Evolutionary conservation across 2,329 filamentous ascomycete genomes (phyloP).

Genomic region (Pseudogymnoascus sp.): DNA sequence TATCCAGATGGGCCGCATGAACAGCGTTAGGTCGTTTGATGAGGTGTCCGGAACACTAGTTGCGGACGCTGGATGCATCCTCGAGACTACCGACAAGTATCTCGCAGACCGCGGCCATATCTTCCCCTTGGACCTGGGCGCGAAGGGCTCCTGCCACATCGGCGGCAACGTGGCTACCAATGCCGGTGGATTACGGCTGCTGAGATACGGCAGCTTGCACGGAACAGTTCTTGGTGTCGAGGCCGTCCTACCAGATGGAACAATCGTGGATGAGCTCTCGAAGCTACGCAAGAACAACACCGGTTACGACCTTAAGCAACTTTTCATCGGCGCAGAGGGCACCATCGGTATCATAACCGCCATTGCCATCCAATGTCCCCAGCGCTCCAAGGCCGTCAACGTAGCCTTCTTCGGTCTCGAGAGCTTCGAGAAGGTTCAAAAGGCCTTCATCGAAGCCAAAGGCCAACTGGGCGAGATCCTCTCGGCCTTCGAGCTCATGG

Average conservation of each 20-base stretch:
- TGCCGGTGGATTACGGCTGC: slow-evolving; percentile 79
- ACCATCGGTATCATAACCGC: slow-evolving; percentile 92
- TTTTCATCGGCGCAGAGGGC: slow-evolving; percentile 93
- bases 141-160: slow-evolving; percentile 94
- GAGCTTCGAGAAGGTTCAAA: slow-evolving; percentile 81
- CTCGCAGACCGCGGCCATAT: slow-evolving; percentile 78
- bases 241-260: slow-evolving; percentile 88
- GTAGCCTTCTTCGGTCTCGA: slow-evolving; percentile 91
- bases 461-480: slow-evolving; percentile 86
- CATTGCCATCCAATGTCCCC: slow-evolving; percentile 82
- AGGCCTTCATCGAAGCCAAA: slow-evolving; percentile 84
- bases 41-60: slow-evolving; percentile 86
- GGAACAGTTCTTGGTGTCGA: slow-evolving; percentile 89
- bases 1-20: slow-evolving; percentile 84
- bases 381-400: slow-evolving; percentile 79
- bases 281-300: slow-evolving; percentile 97
- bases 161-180: slow-evolving; percentile 96
- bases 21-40: slow-evolving; percentile 84
- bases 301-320: slow-evolving; percentile 92
- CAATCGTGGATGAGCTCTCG: slow-evolving; percentile 80
- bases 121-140: slow-evolving; percentile 94
- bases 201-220: slow-evolving; percentile 91
- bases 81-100: slow-evolving; percentile 82
- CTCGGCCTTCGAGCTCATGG: slow-evolving; percentile 97
- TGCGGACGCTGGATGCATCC: slow-evolving; percentile 81